phyloP scores from a whole-genome alignment of 2,329 filamentous ascomycete genomes.

The Penicillium sp. region DNA sequence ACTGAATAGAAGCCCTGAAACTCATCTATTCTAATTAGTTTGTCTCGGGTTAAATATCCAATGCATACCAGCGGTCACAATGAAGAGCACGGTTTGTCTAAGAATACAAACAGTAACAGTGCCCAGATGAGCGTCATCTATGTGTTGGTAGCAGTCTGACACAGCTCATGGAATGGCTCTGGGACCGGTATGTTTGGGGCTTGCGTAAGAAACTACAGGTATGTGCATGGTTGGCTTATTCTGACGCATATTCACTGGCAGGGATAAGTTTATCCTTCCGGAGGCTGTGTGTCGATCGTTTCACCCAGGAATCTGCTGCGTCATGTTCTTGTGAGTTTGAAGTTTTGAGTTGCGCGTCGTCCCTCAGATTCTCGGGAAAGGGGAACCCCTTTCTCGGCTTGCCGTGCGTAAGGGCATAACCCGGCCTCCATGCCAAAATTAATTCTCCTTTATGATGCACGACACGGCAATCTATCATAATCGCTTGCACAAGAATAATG shows the following conservation, averaged over 20 bases:
- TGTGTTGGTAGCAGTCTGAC: not conserved
- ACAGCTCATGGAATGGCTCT: not conserved
- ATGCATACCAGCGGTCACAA: too few species aligned
- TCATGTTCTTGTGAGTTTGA: not conserved
- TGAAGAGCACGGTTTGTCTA: not conserved
- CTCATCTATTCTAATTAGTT: too few species aligned
- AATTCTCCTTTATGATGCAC: not conserved
- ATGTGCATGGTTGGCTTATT: not conserved
- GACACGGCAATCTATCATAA: not conserved
- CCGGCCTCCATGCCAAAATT: not conserved
- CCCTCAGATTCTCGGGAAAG: not conserved
- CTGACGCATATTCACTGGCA: not conserved
- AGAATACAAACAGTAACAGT: not conserved
- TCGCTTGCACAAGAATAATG: not conserved
- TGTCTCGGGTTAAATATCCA: too few species aligned
- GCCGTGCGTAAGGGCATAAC: not conserved
- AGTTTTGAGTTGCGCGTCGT: not conserved
- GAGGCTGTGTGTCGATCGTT: not conserved
- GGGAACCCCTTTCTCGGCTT: slow-evolving; percentile 2
- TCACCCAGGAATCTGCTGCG: not conserved
- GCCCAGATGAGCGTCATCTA: not conserved
- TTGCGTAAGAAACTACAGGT: slow-evolving; percentile 1
- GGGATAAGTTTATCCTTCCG: not conserved
- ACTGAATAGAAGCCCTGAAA: not conserved
- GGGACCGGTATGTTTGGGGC: not conserved